Evolutionary conservation across 2,329 filamentous ascomycete species (phyloP), one percentile per base, ranked within the genome.

Genomic region (Phyllosticta citrichinensis): DNA sequence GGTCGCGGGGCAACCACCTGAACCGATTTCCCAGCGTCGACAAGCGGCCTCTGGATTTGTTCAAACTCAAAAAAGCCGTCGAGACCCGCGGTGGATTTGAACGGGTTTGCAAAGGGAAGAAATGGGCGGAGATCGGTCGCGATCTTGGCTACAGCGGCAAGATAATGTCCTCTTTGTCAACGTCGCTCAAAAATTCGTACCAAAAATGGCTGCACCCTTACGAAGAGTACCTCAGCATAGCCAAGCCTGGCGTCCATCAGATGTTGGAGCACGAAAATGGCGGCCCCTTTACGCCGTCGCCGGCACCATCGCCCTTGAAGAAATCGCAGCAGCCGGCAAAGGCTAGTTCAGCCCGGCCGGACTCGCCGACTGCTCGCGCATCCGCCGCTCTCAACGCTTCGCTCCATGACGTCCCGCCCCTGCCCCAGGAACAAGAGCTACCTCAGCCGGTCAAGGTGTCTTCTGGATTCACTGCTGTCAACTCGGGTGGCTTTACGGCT

Each of bases 101-200:
- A 60, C 89, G 89, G 70, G 94, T 99, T 53, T 99, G 94, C 81
- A 97, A 96, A 75, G 82, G 87, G 61, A 99, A 99, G 77, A 97
- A 97, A 77, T 99, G 94, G 94, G 94, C 94, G 17, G 94, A 99
- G 74, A 97, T 99, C 67, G 94, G 94, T 35, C 86, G 94, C 69
- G 94, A 97, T 72, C 78, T 99, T 55, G 94, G 94, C 60, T 99
- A 99, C 75, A 97, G 93, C 71, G 94, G 94, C 71, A 99, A 99
- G 79, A 99, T 99, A 65, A 99, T 99, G 94, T 97, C 93, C 2
- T 97, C 94, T 9, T 79, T 99, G 55, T 99, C 94, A 5, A 99
- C 94, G 0, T 97, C 94, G 5, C 82, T 99, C 52, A 99, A 97
- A 74, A 99, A 99, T 74, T 97, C 94, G 0, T 99, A 95, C 68